Evolutionary conservation across 192 early-diverging fungal species (phyloP), one percentile per base, ranked within the genome.

Genomic region (Backusella luteola): DNA sequence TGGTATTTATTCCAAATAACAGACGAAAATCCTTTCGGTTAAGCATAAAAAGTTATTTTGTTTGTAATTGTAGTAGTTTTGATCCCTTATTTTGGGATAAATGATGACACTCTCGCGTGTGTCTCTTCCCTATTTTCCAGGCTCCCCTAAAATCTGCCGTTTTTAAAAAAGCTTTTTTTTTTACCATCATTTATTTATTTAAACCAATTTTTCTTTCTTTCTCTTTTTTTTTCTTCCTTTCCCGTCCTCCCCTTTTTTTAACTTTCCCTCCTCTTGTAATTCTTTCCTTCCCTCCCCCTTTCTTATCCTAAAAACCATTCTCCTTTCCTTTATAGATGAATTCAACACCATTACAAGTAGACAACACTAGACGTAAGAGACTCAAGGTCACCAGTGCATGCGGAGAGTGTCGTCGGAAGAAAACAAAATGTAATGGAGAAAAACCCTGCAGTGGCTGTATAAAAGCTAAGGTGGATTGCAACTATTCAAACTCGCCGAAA

Each of bases 401-500:
- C 34, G 44, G 69, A 26, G 76, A 77, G 63, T 77, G 76, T 53
- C 42, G 76, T 29, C 46, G 76, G 59, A 77, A 77, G 66, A 77
- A 77, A 53, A 73, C 68, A 26, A 77, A 77, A 21, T 77, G 76
- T 52, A 73, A 77, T 68, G 76, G 76, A 29, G 69, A 71, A 36
- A 77, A 77, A 29, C 76, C 76, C 9, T 77, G 76, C 19, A 32
- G 71, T 21, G 56, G 70, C n/a, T 77, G 76, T 73, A 49, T 68
- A 35, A 77, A 77, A 59, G 66, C 76, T 14, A 71, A 67, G 19
- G 66, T 73, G 21, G 68, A 67, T 35, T 77, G 76, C 39, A 46
- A 71, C 17, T 77, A 77, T 39, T 73, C 76, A 35, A 63, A 26
- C 41, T 73, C 76, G 8, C 69, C 69, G 17, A 73, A 77, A 44